Evolutionary conservation across 2,329 filamentous ascomycete species (phyloP).

Genomic region (Fusarium sp.): DNA sequence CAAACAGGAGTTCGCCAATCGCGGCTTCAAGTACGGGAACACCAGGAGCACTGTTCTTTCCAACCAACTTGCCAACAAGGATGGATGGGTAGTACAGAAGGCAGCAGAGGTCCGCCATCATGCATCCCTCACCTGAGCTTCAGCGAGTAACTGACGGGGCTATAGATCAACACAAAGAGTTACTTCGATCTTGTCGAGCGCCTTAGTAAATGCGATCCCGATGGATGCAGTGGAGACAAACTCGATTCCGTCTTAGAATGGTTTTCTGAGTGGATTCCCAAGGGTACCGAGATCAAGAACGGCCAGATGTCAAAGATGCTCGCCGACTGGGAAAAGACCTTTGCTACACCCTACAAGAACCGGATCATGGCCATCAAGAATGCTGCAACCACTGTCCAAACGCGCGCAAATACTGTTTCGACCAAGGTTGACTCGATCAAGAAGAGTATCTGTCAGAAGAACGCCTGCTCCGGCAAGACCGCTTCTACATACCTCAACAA

Average conservation of each 20-base stretch:
- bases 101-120: neutral
- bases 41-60: slow-evolving; percentile 9
- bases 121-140: fast-evolving
- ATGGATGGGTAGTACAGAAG: slow-evolving; percentile 23
- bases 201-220: neutral
- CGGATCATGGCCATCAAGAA: slow-evolving; percentile 14
- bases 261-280: slow-evolving; percentile 22
- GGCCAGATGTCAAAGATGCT: slow-evolving; percentile 14
- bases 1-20: neutral
- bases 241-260: neutral
- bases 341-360: slow-evolving; percentile 12
- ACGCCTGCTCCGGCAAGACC: slow-evolving; percentile 20
- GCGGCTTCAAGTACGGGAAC: neutral
- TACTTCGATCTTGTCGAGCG: neutral
- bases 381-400: neutral
- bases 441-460: slow-evolving; percentile 14
- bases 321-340: slow-evolving; percentile 16
- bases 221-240: neutral
- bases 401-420: neutral
- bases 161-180: slow-evolving; percentile 4
- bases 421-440: slow-evolving; percentile 2
- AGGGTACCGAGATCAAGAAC: slow-evolving; percentile 1
- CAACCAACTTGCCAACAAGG: slow-evolving; percentile 16
- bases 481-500: slow-evolving; percentile 21
- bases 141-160: neutral